Evolutionary conservation across 768 basidiomycete species (phyloP), one percentile per base, ranked within the genome.

Genomic region (Calocera viscosa): DNA sequence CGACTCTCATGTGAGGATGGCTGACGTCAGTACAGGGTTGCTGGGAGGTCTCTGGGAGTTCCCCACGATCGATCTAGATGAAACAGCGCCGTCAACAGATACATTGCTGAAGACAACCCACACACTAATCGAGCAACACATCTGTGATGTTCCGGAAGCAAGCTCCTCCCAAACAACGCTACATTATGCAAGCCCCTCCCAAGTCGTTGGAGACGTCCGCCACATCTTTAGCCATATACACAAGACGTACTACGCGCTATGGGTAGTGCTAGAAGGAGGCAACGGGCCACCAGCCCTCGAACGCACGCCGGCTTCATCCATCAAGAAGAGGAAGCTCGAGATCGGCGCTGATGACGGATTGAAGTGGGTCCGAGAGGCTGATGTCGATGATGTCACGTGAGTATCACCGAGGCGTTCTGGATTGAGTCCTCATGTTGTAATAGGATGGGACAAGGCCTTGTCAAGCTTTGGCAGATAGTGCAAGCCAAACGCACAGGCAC

Each of bases 201-300:
- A 40, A 76, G 79, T 67, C 78, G 84, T 79, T 24, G 86, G 87
- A 12, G 82, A 87, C 68, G 84, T 94, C 39, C 67, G 86, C 1
- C 93, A 95, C 72, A 78, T 91, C 60, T 96, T 96, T 76, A 92
- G 90, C 10, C 94, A 97, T 74, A 90, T 94, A 73, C 85, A 80
- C 71, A 92, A 94, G 79, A 93, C 89, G 14, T 94, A 77, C 67
- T 71, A 75, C 63, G 71, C 76, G 19, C 84, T 86, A 70, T 89
- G 88, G 87, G 83, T 88, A 38, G 69, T 87, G 30, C 69, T 90
- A 43, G 80, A 83, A 71, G 86, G 87, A 26, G 85, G 84, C 17
- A 49, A 41, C 53, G 70, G 24, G 68, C n/a, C 64, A 2, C 40
- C 53, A 28, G 30, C 39, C 22, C 33, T 41, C 41, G 38, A 34